Percentiles rank a stretch among this genome's conserved stretches.
phyloP scores from a whole-genome alignment of 768 basidiomycete species.

The Panaeolus papilionaceus region DNA sequence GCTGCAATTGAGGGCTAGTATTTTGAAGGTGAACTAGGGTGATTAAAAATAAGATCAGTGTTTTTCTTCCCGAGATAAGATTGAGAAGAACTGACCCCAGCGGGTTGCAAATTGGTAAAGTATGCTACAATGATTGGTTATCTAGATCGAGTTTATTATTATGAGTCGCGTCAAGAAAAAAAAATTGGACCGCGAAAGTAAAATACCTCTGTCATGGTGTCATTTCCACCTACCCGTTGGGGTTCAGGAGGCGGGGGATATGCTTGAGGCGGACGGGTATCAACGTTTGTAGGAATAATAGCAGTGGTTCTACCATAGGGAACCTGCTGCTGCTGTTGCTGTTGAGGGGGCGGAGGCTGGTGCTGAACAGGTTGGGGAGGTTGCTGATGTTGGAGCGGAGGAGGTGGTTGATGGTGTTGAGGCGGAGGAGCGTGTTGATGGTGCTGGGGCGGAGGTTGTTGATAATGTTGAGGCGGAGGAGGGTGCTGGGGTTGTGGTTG shows the following conservation, averaged over 20 bases:
- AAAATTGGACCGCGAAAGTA: slow-evolving; percentile 9
- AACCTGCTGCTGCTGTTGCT: slow-evolving; percentile 31
- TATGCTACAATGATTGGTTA: slow-evolving; percentile 63
- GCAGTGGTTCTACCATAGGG: slow-evolving; percentile 46
- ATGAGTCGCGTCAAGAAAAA: slow-evolving; percentile 21
- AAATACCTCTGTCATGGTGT: slow-evolving; percentile 51
- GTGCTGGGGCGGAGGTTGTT: slow-evolving; percentile 22
- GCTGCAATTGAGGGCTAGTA: slow-evolving; percentile 55
- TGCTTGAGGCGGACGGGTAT: slow-evolving; percentile 43
- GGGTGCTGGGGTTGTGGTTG: slow-evolving; percentile 22
- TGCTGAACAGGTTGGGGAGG: slow-evolving; percentile 19
- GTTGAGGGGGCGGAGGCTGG: slow-evolving; percentile 22
- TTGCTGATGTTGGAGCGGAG: slow-evolving; percentile 19
- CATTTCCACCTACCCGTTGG: slow-evolving; percentile 43
- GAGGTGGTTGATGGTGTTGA: slow-evolving; percentile 26
- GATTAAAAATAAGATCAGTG: slow-evolving; percentile 19
- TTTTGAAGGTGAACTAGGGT: slow-evolving; percentile 51
- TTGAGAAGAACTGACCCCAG: slow-evolving; percentile 56
- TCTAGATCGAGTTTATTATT: slow-evolving; percentile 40
- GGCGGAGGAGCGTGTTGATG: slow-evolving; percentile 22
- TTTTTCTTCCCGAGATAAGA: slow-evolving; percentile 14
- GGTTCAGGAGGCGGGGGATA: slow-evolving; percentile 33
- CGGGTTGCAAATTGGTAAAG: slow-evolving; percentile 70
- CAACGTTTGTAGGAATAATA: slow-evolving; percentile 48
- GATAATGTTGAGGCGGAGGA: slow-evolving; percentile 13